A percentile compares a stretch with the other conserved stretches of the same genome.
These are phyloP conservation scores for Dimargaris xerosporica DNA, from an alignment of 192 early-diverging fungal genomes.

Conservation along the genomic window DNA sequence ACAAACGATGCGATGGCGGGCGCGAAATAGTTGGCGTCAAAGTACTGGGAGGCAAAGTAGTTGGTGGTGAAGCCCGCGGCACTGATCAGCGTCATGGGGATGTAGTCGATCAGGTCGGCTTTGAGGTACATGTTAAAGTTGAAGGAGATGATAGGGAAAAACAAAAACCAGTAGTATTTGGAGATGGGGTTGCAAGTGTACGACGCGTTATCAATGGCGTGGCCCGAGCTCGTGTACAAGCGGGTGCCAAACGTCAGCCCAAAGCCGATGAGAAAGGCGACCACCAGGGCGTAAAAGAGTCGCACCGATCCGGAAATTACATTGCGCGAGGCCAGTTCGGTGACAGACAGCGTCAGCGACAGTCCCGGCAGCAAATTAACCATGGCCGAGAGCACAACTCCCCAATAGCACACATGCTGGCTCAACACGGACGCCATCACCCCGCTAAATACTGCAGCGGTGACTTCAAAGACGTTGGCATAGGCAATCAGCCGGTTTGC, in stretches of 20 bases:
- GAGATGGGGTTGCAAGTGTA: constrained; percentile 19
- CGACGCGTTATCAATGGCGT: constrained; percentile 16
- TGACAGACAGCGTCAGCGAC: constrained; percentile 64
- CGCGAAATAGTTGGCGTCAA: constrained; percentile 34
- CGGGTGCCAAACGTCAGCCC: constrained; percentile 49
- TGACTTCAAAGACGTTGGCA: constrained; percentile 57
- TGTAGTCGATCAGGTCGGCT: constrained; percentile 48
- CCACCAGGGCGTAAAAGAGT: constrained; percentile 65
- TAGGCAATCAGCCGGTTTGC: constrained; percentile 43
- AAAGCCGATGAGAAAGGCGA: constrained; percentile 60
- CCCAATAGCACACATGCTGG: constrained; percentile 43
- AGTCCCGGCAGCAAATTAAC: constrained; percentile 57
- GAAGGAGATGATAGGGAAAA: constrained; percentile 38
- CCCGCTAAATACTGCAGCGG: constrained; percentile 42
- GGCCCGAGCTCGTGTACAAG: constrained; percentile 34
- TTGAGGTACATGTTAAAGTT: constrained; percentile 41
- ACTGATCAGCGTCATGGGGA: constrained; percentile 49
- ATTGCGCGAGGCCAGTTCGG: constrained; percentile 77
- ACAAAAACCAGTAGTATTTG: constrained; percentile 37
- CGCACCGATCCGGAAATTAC: constrained; percentile 74
- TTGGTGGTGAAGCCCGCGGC: constrained; percentile 54
- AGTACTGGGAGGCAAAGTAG: constrained; percentile 38
- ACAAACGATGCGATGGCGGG: constrained; percentile 58
- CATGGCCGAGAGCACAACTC: constrained; percentile 40
- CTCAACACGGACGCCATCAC: constrained; percentile 42